Evolutionary conservation across 2,329 filamentous ascomycete genomes (phyloP), one percentile per base, ranked within the genome.

Genomic region (Fusarium penzigii): DNA sequence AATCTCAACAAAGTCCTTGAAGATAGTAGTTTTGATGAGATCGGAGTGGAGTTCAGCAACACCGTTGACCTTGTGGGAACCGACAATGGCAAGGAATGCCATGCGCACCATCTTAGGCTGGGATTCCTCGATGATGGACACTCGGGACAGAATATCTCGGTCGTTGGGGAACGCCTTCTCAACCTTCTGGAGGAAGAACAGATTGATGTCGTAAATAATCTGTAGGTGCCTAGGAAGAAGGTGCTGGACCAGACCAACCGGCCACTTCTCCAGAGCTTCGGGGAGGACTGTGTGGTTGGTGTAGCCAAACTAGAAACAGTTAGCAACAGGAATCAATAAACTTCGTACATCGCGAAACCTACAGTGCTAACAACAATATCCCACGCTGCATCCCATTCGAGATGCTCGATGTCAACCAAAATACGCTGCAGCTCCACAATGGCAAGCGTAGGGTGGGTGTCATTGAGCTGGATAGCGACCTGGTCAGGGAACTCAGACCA

Each of bases 21-120:
- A 97, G 63, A 99, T 96, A n/a, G 94, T 99, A 0, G 92, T 95
- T 79, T 94, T 94, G 79, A 99, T 96, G 52, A 99, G 80, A 69
- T 99, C 94, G 1, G 94, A 99, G 76, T 99, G 94, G 59, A 99
- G 78, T 75, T 99, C 94, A 34, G 94, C 94, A 36, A 99, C 94
- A 71, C 94, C 94, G 64, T 99, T 99, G 78, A 99, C 92, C 79
- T 97, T 99, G 84, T 97, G 94, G 36, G 94, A 97, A 44, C 94
- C 94, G 65, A 99, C 92, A 68, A 97, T 89, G 57, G 94, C 94
- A 46, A 99, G 78, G 73, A 84, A 94, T 2, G 94, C 94, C 94
- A 99, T 99, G 70, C 93, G 89, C 55, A 99, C 87, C 90, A 97
- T 96, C 83, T 97, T 96, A 41, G 92, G 90, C 70, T 95, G 88